A percentile compares a stretch with the other conserved stretches of the same genome.
Evolutionary conservation across 2,329 filamentous ascomycete species (phyloP).

Genomic region (Knoxdaviesia proteae): DNA sequence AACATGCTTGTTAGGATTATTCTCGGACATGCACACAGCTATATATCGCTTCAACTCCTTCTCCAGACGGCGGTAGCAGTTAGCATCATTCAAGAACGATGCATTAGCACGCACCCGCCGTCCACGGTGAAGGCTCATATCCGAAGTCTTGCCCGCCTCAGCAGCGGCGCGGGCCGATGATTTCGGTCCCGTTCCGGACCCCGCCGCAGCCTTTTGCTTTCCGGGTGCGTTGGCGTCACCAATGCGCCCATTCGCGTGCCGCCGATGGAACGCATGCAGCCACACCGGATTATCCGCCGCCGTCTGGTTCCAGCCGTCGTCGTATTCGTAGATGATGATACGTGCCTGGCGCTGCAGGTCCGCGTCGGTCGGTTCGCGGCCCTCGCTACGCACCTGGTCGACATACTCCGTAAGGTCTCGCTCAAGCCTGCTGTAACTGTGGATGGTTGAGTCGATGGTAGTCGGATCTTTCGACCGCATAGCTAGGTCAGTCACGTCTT

Average conservation of each 20-base stretch:
- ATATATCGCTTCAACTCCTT: slow-evolving; percentile 32
- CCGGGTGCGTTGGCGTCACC: too few species aligned
- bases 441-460: slow-evolving; percentile 37
- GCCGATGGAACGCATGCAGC: slow-evolving; percentile 29
- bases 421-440: slow-evolving; percentile 35
- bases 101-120: slow-evolving; percentile 4
- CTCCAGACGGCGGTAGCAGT: slow-evolving; percentile 35
- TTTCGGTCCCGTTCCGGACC: too few species aligned
- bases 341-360: slow-evolving; percentile 35
- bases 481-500: slow-evolving; percentile 27
- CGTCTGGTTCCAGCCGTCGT: slow-evolving; percentile 44
- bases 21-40: slow-evolving; percentile 29
- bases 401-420: slow-evolving; percentile 32
- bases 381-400: slow-evolving; percentile 19
- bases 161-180: too few species aligned
- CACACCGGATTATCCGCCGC: slow-evolving; percentile 33
- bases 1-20: slow-evolving; percentile 38
- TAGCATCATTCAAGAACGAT: slow-evolving; percentile 36
- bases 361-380: slow-evolving; percentile 27
- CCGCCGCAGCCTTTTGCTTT: too few species aligned
- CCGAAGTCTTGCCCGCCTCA: too few species aligned
- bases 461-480: slow-evolving; percentile 29
- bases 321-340: slow-evolving; percentile 39
- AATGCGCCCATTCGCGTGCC: slow-evolving; percentile 12
- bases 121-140: too few species aligned